Base-by-base conservation (phyloP, 2,329 filamentous ascomycete species). In the Aspergillus unguis region DNA sequence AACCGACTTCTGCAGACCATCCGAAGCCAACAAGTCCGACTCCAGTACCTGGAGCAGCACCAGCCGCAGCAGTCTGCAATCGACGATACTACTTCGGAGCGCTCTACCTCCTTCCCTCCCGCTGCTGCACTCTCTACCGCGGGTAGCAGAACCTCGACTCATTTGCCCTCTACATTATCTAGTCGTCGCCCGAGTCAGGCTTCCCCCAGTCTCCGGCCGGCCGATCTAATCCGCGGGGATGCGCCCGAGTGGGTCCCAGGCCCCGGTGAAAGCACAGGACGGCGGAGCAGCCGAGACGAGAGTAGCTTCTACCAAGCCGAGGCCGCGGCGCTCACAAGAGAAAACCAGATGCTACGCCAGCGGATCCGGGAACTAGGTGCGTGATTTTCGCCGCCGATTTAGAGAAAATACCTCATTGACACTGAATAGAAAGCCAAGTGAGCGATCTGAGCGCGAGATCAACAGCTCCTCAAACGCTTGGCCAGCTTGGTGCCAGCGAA, bases 1-100 rank as follows among this genome's bases (percentile, higher is more conserved):
- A 79, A 78, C 54, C 74, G 76, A 42, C 70, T 79, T n/a, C 64
- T 79, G 29, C 73, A 73, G 52, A 75, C 77, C 71, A 79, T 79
- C 48, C 71, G 75, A 48, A 69, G 65, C 48, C 75, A 78, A 54
- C 76, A 79, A 60, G 57, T 65, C 9, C 75, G 78, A 55, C 63
- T 78, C 6, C 71, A 77, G 33, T 66, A 65, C 44, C 63, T 67
- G 41, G 70, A 74, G 55, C 65, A 65, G 35, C 69, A 66, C 29
- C 70, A 63, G 40, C 32, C 32, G 32, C 61, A 62, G 41, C 62
- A 58, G 55, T 65, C 69, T 4, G 69, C 71, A 5, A 63, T 76
- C 37, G 75, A 77, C 50, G 75, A 77, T 56, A 67, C 65, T 6
- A 73, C 72, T 4, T 71, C 73, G 1, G 75, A 77, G 57, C 72